Conservation (phyloP, 2,329 filamentous ascomycete genomes). For the Lachnellula cervina region DNA sequence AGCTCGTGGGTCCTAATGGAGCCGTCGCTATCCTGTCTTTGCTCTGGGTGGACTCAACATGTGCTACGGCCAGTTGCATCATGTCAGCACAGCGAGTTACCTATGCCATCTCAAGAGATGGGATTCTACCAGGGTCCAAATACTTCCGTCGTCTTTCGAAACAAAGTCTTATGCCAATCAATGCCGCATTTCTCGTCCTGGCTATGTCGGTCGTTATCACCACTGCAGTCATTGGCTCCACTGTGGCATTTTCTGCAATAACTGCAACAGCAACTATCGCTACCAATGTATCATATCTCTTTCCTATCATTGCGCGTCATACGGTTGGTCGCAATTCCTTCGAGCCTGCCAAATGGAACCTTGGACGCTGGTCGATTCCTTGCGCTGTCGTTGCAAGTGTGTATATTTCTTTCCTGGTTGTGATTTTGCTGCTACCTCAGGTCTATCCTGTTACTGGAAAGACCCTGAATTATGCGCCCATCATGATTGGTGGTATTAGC, state of each 20-base stretch:
- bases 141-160: conserved; percentile 33
- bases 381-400: conserved; percentile 28
- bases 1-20: conserved; percentile 33
- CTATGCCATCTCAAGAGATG: conserved; percentile 37
- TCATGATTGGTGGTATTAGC: conserved; percentile 35
- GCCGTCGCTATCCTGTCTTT: conserved; percentile 34
- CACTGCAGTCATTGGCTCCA: conserved; percentile 34
- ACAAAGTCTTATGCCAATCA: conserved; percentile 32
- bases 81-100: conserved; percentile 38
- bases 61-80: conserved; percentile 35
- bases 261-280: conserved; percentile 36
- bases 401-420: conserved; percentile 35
- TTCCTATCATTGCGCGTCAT: conserved; percentile 36
- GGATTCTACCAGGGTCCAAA: conserved; percentile 35
- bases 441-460: conserved; percentile 34
- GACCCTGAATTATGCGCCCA: conserved; percentile 38
- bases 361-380: conserved; percentile 28
- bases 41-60: conserved; percentile 36
- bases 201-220: conserved; percentile 32
- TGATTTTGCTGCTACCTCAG: conserved; percentile 36
- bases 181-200: conserved; percentile 33
- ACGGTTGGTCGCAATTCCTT: conserved; percentile 33
- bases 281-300: conserved; percentile 36
- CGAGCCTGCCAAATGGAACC: conserved; percentile 33
- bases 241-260: conserved; percentile 36